Evolutionary conservation across 2,329 filamentous ascomycete species (phyloP).

Genomic region (Cladosporium colombiae): DNA sequence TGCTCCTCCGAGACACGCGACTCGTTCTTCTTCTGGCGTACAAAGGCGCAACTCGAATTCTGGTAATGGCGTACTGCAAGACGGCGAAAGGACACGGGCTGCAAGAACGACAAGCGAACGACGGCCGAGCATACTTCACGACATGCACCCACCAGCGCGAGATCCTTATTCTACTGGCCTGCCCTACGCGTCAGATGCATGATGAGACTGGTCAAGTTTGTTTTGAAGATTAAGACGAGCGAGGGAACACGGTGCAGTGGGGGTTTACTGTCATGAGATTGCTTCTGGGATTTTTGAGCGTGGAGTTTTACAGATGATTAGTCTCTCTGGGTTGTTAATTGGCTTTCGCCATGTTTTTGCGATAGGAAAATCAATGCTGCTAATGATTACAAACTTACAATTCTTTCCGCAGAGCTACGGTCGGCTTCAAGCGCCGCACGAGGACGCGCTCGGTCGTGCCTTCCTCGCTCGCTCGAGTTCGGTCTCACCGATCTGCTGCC

Average conservation of each 20-base stretch:
- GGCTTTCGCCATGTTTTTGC: background rate
- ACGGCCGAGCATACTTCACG: constrained; percentile 20
- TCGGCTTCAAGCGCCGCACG: background rate
- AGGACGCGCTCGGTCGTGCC: background rate
- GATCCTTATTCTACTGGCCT: constrained; percentile 20
- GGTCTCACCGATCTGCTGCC: constrained; percentile 2
- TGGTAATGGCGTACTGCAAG: background rate
- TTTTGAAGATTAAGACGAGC: background rate
- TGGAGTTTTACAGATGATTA: constrained; percentile 7
- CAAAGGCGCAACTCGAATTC: constrained; percentile 8
- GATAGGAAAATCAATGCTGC: background rate
- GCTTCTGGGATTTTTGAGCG: constrained; percentile 9
- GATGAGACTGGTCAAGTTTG: background rate
- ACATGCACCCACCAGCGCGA: constrained; percentile 4
- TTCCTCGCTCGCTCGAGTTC: background rate
- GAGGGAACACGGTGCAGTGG: background rate
- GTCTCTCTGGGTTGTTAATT: constrained; percentile 3
- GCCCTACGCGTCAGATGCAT: constrained; percentile 12
- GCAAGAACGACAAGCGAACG: background rate
- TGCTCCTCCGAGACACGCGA: background rate
- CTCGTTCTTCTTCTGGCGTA: constrained; percentile 2
- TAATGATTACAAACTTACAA: background rate
- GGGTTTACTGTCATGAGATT: background rate
- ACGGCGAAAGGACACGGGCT: background rate
- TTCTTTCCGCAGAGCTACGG: background rate